Evolutionary conservation across 1,284 basidiomycete genomes (phyloP).

Genomic region (Tausonia pullulans): DNA sequence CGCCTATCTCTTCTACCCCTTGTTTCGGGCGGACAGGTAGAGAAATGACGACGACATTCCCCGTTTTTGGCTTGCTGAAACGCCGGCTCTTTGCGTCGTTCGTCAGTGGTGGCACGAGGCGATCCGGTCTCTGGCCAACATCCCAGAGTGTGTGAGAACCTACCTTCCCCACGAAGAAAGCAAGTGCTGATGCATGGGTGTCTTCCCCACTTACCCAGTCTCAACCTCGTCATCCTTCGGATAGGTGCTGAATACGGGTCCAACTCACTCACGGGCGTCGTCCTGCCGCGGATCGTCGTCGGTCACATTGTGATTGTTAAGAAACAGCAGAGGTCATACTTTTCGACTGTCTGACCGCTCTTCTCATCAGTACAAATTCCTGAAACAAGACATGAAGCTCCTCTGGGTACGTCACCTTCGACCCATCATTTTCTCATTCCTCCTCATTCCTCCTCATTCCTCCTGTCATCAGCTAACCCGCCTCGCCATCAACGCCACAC

Average conservation of each 20-base stretch:
- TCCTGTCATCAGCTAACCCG: too few relatives aligned
- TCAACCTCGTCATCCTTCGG: constrained; percentile 59
- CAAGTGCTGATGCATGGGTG: neutral
- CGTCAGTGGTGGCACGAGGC: constrained; percentile 13
- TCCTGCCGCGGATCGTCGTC: constrained; percentile 6
- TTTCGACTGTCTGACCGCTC: neutral
- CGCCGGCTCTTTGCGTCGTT: neutral
- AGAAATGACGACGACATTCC: too few relatives aligned
- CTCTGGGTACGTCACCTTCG: constrained; percentile 39
- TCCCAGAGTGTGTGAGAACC: neutral
- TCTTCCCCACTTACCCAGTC: constrained; percentile 34
- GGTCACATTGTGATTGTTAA: neutral
- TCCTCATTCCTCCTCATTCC: neutral
- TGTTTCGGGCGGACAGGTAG: too few relatives aligned
- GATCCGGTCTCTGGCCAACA: neutral
- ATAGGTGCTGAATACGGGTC: constrained; percentile 14
- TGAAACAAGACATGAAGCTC: constrained; percentile 68
- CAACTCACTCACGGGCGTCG: constrained; percentile 6
- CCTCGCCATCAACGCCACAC: neutral
- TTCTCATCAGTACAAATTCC: constrained; percentile 59
- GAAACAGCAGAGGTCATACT: neutral
- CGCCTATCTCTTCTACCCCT: too few relatives aligned
- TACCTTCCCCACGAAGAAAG: too few relatives aligned
- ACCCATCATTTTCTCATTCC: neutral
- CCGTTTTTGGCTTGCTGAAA: too few relatives aligned